Evolutionary conservation across 2,329 filamentous ascomycete species (phyloP), one percentile per base, ranked within the genome.

Genomic region (Fusarium floridanum): DNA sequence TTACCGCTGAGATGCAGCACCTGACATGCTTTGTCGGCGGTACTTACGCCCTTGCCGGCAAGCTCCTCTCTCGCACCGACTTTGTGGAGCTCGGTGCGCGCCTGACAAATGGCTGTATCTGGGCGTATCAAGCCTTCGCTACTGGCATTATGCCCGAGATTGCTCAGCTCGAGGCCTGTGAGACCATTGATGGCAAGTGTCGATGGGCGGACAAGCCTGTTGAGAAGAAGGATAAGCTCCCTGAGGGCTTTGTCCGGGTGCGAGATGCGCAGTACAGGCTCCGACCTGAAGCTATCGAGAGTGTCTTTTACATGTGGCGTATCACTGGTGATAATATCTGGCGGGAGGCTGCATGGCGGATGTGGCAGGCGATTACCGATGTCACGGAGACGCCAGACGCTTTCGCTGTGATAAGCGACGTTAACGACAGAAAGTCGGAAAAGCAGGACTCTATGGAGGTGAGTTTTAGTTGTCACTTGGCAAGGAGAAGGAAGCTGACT

Each of bases 21-120:
- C 84, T 94, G 2, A 88, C 88, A 4, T 95, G 93, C 81, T 95
- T 94, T 78, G 85, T 89, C 4, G 93, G 93, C 8, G 93, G 92
- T 11, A 91, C 93, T 85, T 91, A 93, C 55, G 92, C 86, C 1
- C 86, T 95, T 39, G 91, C 89, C 2, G 90, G 92, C 2, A 89
- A 88, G 69, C 84, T 94, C 29, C 89, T 93, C 67, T 80, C 83
- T 1, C 82, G 83, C 20, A 79, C 81, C 4, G 84, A 88, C 77
- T 84, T 88, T 71, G 80, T 90, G 62, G 81, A 84, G 53, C 78
- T 86, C 17, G 88, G 84, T n/a, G 82, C 82, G 10, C 84, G 85
- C 50, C 83, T 90, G 20, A 85, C 88, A 1, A 83, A 86, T 24
- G 88, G 88, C 45, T 90, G 88, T 73, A 83, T 87, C 22, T 90